A percentile compares a stretch with the other conserved stretches of the same genome.
These are phyloP conservation scores for Saccharomyces pastorianus DNA, from an alignment of 1,139 yeast species.

Conservation along the genomic window DNA sequence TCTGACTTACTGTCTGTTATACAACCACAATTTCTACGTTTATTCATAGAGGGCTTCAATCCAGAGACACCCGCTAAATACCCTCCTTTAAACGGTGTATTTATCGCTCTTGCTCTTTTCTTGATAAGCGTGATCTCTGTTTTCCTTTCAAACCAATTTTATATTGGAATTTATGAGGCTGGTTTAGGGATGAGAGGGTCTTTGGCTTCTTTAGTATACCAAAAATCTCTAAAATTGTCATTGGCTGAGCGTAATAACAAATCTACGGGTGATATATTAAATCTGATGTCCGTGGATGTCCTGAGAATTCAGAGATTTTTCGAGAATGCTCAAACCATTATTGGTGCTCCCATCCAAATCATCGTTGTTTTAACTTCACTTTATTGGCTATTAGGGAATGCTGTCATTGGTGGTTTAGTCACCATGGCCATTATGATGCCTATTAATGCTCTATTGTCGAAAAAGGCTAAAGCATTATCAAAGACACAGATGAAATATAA, in stretches of 20 bases:
- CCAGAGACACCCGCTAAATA: slow-evolving; percentile 18
- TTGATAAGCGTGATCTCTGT: slow-evolving; percentile 40
- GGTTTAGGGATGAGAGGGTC: slow-evolving; percentile 47
- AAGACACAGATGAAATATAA: slow-evolving; percentile 61
- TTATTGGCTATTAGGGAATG: slow-evolving; percentile 50
- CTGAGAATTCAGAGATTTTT: slow-evolving; percentile 45
- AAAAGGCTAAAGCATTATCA: slow-evolving; percentile 40
- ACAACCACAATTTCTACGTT: slow-evolving; percentile 51
- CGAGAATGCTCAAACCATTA: slow-evolving; percentile 44
- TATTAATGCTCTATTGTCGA: slow-evolving; percentile 44
- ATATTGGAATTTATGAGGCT: slow-evolving; percentile 44
- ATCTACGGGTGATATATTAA: slow-evolving; percentile 51
- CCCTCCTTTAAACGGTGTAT: slow-evolving; percentile 45
- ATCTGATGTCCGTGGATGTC: slow-evolving; percentile 52
- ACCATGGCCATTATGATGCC: slow-evolving; percentile 53
- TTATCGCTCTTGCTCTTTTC: slow-evolving; percentile 47
- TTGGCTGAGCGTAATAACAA: slow-evolving; percentile 39
- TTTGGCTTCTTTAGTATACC: slow-evolving; percentile 43
- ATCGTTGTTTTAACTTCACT: slow-evolving; percentile 47
- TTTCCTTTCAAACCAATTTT: slow-evolving; percentile 44
- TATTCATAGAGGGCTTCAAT: slow-evolving; percentile 42
- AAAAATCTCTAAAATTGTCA: slow-evolving; percentile 44
- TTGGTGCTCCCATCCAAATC: slow-evolving; percentile 55
- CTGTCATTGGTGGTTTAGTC: slow-evolving; percentile 53
- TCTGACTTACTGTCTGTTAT: slow-evolving; percentile 42